A percentile compares a stretch with the other conserved stretches of the same genome.
Conservation (phyloP, 1,284 basidiomycete genomes). For the Moniliella sp. region DNA sequence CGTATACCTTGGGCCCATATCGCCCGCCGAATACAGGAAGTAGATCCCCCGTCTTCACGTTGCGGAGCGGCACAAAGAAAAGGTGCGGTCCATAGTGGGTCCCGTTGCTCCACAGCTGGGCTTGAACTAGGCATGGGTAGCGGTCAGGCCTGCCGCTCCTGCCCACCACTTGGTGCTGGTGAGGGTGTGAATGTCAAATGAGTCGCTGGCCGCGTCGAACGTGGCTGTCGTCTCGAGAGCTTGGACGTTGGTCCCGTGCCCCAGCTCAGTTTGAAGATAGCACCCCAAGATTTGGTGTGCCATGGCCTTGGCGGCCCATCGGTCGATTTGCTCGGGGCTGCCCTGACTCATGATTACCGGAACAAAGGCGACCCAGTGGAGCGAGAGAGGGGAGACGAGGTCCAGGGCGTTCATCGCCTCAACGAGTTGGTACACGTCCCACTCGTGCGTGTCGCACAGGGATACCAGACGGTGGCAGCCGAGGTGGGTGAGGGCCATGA, state of each 20-base stretch:
- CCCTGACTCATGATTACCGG: conserved; percentile 26
- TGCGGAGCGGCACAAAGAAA: conserved; percentile 42
- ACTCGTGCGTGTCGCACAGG: conserved; percentile 14
- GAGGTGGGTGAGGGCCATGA: conserved; percentile 20
- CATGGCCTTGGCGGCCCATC: conserved; percentile 22
- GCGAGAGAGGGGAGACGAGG: conserved; percentile 7
- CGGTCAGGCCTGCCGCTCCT: conserved; percentile 48
- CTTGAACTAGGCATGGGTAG: conserved; percentile 59
- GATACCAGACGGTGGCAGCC: conserved; percentile 20
- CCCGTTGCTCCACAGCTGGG: conserved; percentile 49
- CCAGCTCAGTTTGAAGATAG: conserved; percentile 38
- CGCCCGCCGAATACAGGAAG: conserved; percentile 51
- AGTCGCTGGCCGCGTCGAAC: conserved; percentile 46
- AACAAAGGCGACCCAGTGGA: conserved; percentile 22
- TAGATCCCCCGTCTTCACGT: conserved; percentile 42
- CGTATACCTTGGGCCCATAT: conserved; percentile 48
- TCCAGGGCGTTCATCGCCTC: conserved; percentile 19
- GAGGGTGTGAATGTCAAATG: conserved; percentile 54
- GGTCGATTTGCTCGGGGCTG: conserved; percentile 15
- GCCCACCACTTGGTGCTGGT: conserved; percentile 64
- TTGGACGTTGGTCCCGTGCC: conserved; percentile 42
- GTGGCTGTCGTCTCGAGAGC: conserved; percentile 55
- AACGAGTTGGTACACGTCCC: conserved; percentile 21
- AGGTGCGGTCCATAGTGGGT: conserved; percentile 53
- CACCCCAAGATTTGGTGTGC: conserved; percentile 26